A percentile compares a stretch with the other conserved stretches of the same genome.
These are phyloP conservation scores for Rickenella mellea DNA, from an alignment of 768 basidiomycete species.

Conservation along the genomic window DNA sequence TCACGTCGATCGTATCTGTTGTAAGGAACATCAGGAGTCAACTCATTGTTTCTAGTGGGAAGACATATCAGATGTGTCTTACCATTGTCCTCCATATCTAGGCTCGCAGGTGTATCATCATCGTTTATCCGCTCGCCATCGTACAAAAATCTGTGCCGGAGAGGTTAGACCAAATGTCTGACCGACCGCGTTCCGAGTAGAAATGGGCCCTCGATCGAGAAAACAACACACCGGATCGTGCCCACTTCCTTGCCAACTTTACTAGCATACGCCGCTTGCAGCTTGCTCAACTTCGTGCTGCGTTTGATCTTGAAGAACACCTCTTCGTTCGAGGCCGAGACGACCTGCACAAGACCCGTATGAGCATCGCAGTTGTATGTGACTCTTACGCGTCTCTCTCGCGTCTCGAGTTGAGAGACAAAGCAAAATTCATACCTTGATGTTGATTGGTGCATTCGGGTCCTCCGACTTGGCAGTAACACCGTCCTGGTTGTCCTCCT, in stretches of 20 bases:
- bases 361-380: too few species aligned
- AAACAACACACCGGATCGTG: slow-evolving; percentile 68
- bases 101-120: slow-evolving; percentile 74
- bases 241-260: slow-evolving; percentile 86
- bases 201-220: slow-evolving; percentile 1
- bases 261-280: slow-evolving; percentile 85
- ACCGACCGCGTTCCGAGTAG: neutral
- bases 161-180: neutral
- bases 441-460: slow-evolving; percentile 59
- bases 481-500: slow-evolving; percentile 25
- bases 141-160: slow-evolving; percentile 72
- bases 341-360: slow-evolving; percentile 45
- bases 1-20: slow-evolving; percentile 88
- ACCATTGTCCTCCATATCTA: slow-evolving; percentile 92
- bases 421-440: slow-evolving; percentile 47
- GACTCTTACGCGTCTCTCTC: neutral
- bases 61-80: slow-evolving; percentile 13
- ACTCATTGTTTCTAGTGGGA: neutral
- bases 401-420: slow-evolving; percentile 3
- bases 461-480: slow-evolving; percentile 44
- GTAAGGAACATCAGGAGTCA: slow-evolving; percentile 5
- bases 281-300: slow-evolving; percentile 84
- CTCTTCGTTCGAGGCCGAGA: slow-evolving; percentile 70
- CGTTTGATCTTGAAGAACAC: slow-evolving; percentile 98
- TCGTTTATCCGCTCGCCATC: slow-evolving; percentile 82